A percentile compares a stretch with the other conserved stretches of the same genome.
phyloP scores from a whole-genome alignment of 2,329 filamentous ascomycete genomes.

The Alternaria triticimaculans region DNA sequence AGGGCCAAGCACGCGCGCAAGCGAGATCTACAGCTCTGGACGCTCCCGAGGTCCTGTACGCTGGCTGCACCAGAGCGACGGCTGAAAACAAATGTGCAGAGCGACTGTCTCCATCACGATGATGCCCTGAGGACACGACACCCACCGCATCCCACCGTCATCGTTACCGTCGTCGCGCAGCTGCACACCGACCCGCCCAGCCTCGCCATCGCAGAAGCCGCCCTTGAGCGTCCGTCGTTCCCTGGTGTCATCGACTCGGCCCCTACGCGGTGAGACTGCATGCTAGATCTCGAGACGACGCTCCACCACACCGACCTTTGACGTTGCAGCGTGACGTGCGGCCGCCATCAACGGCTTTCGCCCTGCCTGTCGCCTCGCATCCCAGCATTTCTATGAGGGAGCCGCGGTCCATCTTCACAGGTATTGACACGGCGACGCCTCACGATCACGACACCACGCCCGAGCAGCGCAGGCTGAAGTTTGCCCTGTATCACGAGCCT shows the following conservation, averaged over 20 bases:
- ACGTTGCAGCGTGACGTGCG: conserved; percentile 13
- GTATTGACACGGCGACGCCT: conserved; percentile 17
- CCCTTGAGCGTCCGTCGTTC: not conserved
- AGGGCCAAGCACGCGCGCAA: not conserved
- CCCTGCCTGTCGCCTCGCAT: conserved; percentile 3
- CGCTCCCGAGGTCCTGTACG: not conserved
- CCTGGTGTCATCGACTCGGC: conserved; percentile 1
- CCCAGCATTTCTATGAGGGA: conserved; percentile 18
- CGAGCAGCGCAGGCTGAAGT: not conserved
- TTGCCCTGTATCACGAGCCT: conserved; percentile 4
- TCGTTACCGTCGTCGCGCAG: not conserved
- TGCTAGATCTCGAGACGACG: conserved; percentile 5
- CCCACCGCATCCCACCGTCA: not conserved
- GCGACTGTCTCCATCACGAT: not conserved
- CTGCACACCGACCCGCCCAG: not conserved
- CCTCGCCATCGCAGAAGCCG: not conserved
- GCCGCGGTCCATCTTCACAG: conserved; percentile 27
- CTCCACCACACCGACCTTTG: conserved; percentile 14
- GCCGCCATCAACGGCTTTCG: conserved; percentile 18
- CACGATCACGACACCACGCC: conserved; percentile 8
- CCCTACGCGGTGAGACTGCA: conserved; percentile 3
- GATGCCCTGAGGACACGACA: conserved; percentile 3
- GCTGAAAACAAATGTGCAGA: conserved; percentile 4
- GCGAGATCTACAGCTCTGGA: conserved; percentile 2
- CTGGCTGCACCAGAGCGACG: not conserved